A percentile compares a stretch with the other conserved stretches of the same genome.
These are phyloP conservation scores for Amylostereum chailletii DNA, from an alignment of 1,284 basidiomycete genomes.

Conservation along the genomic window DNA sequence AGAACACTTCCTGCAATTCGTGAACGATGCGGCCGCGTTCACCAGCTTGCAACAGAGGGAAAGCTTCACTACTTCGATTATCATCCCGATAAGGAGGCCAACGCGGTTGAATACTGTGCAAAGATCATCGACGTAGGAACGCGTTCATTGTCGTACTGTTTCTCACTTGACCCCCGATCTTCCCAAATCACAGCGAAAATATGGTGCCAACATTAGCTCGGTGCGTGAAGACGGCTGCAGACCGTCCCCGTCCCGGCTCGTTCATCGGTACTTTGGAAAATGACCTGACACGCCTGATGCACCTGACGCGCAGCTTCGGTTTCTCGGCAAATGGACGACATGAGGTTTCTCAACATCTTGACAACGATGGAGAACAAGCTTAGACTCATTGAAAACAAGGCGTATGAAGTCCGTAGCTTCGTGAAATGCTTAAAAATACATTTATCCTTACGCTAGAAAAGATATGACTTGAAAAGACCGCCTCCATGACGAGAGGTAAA, in stretches of 20 bases:
- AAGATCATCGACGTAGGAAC: slow-evolving; percentile 65
- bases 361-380: no score
- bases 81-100: slow-evolving; percentile 64
- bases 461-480: no score
- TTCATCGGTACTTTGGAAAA: slow-evolving; percentile 1
- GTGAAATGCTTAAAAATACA: no score
- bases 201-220: slow-evolving; percentile 57
- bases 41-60: slow-evolving; percentile 64
- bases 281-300: no score
- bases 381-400: no score
- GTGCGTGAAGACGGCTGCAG: slow-evolving; percentile 29
- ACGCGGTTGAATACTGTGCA: slow-evolving; percentile 76
- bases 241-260: slow-evolving; percentile 3
- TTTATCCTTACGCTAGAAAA: no score
- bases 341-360: no score
- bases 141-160: not conserved
- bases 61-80: slow-evolving; percentile 84
- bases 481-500: no score
- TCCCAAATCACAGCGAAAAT: slow-evolving; percentile 60
- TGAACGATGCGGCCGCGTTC: slow-evolving; percentile 74
- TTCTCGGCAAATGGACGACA: no score
- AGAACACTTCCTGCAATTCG: slow-evolving; percentile 84
- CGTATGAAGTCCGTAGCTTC: no score
- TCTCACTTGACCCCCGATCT: slow-evolving; percentile 1
- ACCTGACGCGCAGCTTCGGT: no score